Evolutionary conservation across 139 green algal species (phyloP), one percentile per base, ranked within the genome.

Genomic region (Auxenochlorella protothecoides): DNA sequence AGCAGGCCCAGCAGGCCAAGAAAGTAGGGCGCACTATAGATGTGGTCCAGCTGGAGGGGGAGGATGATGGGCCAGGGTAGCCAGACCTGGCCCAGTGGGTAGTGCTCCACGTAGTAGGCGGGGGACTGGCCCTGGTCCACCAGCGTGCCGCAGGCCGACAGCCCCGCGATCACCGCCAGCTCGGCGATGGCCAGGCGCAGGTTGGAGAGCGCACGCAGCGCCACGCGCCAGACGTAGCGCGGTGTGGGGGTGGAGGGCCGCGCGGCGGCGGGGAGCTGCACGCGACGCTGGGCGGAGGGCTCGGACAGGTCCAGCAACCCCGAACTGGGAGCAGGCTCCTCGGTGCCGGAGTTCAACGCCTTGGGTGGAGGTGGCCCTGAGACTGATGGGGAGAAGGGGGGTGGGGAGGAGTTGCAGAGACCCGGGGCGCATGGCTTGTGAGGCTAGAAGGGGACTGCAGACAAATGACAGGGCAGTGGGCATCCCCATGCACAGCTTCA

Each of bases 11-110:
- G 77, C n/a, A 93, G 74, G 4, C 59, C 73, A 65, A 97, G 86
- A 80, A 98, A 99, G 81, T 96, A 96, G 68, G 79, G 75, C 5
- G 86, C 77, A 0, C 79, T 87, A 83, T 96, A 96, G 69, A 96
- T 93, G 78, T 96, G 90, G 84, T 97, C 87, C 73, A 86, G 81
- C 70, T 94, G 83, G 51, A 95, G 78, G 3, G 62, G 63, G 51
- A 85, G 69, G 57, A 97, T 81, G 15, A 91, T 52, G 6, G 86
- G 65, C 55, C 83, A 3, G 83, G 83, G 70, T 84, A 88, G 64
- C 78, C 76, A 54, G 77, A 8, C 4, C 6, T 27, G 8, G 69
- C 62, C 74, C n/a, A 80, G 65, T 4, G 86, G 83, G 70, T 89
- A 89, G 65, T 87, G 87, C 6, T 73, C 63, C 9, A 86, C 65